Evolutionary conservation across 768 basidiomycete species (phyloP).

Genomic region (Rhizopogon vesiculosus): DNA sequence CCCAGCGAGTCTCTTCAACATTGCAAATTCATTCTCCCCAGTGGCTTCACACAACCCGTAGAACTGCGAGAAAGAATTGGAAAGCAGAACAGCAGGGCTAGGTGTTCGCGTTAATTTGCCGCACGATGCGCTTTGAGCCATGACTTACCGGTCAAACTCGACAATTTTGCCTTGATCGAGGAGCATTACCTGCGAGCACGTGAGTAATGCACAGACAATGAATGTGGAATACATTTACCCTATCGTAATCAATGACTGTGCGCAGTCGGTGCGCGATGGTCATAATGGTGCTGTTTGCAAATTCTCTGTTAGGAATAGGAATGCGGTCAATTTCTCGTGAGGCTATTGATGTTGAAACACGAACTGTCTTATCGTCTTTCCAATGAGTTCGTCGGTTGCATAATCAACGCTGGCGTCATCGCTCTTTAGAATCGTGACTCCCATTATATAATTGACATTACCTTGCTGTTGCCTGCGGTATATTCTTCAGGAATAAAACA

Average conservation of each 20-base stretch:
- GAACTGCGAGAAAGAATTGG: constrained; percentile 56
- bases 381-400: constrained; percentile 84
- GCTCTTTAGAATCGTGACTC: background rate
- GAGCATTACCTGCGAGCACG: constrained; percentile 54
- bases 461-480: constrained; percentile 62
- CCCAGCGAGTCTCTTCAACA: constrained; percentile 64
- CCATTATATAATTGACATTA: constrained; percentile 13
- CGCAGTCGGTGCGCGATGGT: constrained; percentile 80
- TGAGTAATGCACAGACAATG: constrained; percentile 8
- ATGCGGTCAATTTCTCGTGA: background rate
- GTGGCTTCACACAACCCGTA: constrained; percentile 68
- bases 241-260: constrained; percentile 82
- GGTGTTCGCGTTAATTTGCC: background rate
- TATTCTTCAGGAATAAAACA: constrained; percentile 4
- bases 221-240: constrained; percentile 39
- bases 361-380: constrained; percentile 76
- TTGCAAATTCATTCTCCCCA: constrained; percentile 64
- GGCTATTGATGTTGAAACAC: constrained; percentile 15
- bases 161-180: constrained; percentile 75
- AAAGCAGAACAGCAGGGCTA: constrained; percentile 52
- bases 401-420: constrained; percentile 59
- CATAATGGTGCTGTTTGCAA: constrained; percentile 74
- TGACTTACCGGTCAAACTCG: constrained; percentile 60
- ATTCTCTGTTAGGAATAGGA: constrained; percentile 44
- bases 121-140: background rate